Evolutionary conservation across 73 alveolate species (phyloP), one percentile per base, ranked within the genome.

Genomic region (Blepharisma japonicum): DNA sequence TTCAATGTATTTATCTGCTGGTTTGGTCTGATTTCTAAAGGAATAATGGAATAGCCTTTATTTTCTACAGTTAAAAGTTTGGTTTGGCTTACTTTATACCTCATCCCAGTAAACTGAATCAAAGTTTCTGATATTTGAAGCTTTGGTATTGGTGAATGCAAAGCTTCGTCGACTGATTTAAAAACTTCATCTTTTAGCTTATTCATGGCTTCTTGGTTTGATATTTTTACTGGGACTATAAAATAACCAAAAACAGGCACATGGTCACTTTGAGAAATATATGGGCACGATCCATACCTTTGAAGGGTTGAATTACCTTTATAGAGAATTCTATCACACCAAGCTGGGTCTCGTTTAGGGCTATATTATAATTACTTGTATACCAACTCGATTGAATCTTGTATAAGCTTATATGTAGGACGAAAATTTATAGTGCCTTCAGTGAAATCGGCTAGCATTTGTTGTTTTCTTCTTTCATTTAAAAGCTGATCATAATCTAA

Each of bases 401-500:
- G 18, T 11, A 5, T 14, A 61, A 14, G 23, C 23, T 61, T 61
- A 25, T 14, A 61, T 14, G 74, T 61, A 18, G 74, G 74, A 14
- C 14, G 23, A 61, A 61, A 61, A 61, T n/a, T 61, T 61, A 61
- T 61, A 14, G 14, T 25, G 5, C 74, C 74, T 61, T 61, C 74
- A 61, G 47, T n/a, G 74, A 61, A 61, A 2, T 61, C 49, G 2
- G 49, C 18, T n/a, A 61, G 23, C 18, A 61, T 14, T 3, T 25
- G 18, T 61, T 20, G 18, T 61, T n/a, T 9, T 61, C 46, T n/a
- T 39, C 14, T 61, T 25, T n/a, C 74, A 2, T 25, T 20, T 14
- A 14, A 14, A 0, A 61, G 74, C 47, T 61, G 74, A 5, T 61
- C 74, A n/a, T 18, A 20, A 14, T 14, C 38, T 14, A 61, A 39